Conservation (phyloP, 73 alveolate species). For the Tetrahymena malaccensis region DNA sequence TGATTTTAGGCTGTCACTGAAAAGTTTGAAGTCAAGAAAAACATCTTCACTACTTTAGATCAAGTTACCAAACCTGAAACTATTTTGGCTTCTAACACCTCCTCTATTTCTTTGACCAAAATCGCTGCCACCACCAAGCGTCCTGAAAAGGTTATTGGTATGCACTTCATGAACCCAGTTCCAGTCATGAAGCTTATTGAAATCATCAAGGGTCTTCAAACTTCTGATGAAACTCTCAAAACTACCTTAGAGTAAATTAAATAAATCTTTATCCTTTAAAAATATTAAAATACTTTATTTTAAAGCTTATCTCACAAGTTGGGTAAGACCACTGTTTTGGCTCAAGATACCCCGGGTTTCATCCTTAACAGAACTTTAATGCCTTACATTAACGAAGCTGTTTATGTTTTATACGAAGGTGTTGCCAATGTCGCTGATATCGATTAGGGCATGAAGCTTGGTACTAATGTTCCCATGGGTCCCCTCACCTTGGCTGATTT, state of each 20-base stretch:
- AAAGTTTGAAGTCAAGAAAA: conserved; percentile 53
- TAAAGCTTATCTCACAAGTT: conserved; percentile 49
- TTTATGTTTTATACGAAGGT: conserved; percentile 78
- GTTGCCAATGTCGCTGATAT: conserved; percentile 85
- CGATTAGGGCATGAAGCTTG: conserved; percentile 90
- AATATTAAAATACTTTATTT: not conserved
- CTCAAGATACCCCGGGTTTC: conserved; percentile 85
- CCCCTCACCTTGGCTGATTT: conserved; percentile 94
- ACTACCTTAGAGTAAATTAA: conserved; percentile 46
- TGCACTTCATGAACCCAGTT: conserved; percentile 97
- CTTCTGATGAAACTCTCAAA: conserved; percentile 67
- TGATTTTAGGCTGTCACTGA: conserved; percentile 61
- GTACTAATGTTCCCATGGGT: conserved; percentile 98
- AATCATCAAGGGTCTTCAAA: conserved; percentile 80
- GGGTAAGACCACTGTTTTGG: conserved; percentile 72
- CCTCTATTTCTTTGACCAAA: conserved; percentile 88
- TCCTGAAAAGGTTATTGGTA: conserved; percentile 82
- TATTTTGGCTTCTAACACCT: conserved; percentile 87
- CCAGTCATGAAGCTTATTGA: conserved; percentile 95
- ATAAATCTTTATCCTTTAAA: not conserved
- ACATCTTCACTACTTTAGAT: conserved; percentile 45
- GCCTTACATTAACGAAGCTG: conserved; percentile 95
- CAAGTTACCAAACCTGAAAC: conserved; percentile 47
- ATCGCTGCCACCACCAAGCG: conserved; percentile 77
- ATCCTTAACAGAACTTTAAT: conserved; percentile 86